Conservation (phyloP, 768 basidiomycete genomes). For the Boletus subparvulus region DNA sequence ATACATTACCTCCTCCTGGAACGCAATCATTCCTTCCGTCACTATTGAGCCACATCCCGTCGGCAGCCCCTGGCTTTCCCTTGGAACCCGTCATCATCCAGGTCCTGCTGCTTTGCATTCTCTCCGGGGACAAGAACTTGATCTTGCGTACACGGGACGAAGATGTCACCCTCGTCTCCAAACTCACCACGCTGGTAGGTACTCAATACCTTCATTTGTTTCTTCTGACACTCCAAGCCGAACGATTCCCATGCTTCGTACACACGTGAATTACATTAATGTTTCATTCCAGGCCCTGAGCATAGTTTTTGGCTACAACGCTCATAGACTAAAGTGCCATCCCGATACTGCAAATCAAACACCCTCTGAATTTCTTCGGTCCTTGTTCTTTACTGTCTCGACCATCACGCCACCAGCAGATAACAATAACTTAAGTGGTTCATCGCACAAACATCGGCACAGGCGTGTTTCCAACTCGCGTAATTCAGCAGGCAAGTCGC, state of each 20-base stretch:
- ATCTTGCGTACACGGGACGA: slow-evolving; percentile 65
- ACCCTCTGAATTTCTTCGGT: slow-evolving; percentile 34
- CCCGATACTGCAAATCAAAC: slow-evolving; percentile 14
- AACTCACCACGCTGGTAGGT: slow-evolving; percentile 55
- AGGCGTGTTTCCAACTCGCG: slow-evolving; percentile 22
- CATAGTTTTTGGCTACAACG: slow-evolving; percentile 56
- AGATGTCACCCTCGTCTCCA: slow-evolving; percentile 59
- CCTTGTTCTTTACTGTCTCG: slow-evolving; percentile 37
- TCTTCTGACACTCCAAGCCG: slow-evolving; percentile 3
- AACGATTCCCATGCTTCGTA: slow-evolving; percentile 5
- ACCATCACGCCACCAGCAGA: slow-evolving; percentile 17
- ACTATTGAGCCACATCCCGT: slow-evolving; percentile 46
- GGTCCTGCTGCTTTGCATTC: slow-evolving; percentile 62
- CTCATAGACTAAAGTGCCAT: slow-evolving; percentile 56
- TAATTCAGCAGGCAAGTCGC: slow-evolving; percentile 18
- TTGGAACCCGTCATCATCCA: slow-evolving; percentile 64
- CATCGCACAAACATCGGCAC: slow-evolving; percentile 18
- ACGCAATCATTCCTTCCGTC: slow-evolving; percentile 50
- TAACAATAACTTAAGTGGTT: slow-evolving; percentile 1
- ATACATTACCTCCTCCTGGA: slow-evolving; percentile 39
- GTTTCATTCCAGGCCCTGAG: slow-evolving; percentile 49
- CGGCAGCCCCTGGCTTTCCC: slow-evolving; percentile 48
- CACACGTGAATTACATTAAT: neutral
- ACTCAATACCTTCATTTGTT: neutral
- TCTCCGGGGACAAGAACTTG: slow-evolving; percentile 61